phyloP scores from a whole-genome alignment of 257 asterid species.

The Schizonepeta tenuifolia region DNA sequence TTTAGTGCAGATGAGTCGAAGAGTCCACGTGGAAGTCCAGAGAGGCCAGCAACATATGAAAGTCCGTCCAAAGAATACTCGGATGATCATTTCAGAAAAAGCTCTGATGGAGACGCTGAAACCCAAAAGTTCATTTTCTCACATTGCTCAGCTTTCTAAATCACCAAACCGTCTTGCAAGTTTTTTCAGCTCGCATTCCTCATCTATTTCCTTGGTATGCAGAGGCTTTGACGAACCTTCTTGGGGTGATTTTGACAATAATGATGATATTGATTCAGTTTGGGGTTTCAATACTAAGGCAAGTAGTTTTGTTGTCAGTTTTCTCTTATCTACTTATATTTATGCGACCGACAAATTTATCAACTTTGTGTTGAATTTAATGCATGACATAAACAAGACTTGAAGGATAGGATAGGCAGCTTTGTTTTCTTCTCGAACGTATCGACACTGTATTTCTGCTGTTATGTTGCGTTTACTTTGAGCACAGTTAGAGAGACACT shows the following conservation, averaged over 20 bases:
- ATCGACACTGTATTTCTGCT: background rate
- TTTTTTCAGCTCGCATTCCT: constrained; percentile 16
- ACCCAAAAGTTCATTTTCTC: constrained; percentile 59
- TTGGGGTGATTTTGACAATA: constrained; percentile 90
- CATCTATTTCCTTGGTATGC: constrained; percentile 33
- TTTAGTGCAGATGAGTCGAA: constrained; percentile 81
- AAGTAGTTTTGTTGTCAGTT: constrained; percentile 41
- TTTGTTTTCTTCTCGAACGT: constrained; percentile 2
- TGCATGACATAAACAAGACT: constrained; percentile 6
- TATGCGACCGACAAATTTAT: constrained; percentile 23
- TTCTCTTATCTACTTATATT: constrained; percentile 28
- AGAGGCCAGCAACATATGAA: constrained; percentile 52
- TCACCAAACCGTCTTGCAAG: constrained; percentile 6
- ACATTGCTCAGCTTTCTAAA: constrained; percentile 18
- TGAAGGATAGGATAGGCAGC: background rate
- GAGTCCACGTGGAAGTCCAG: constrained; percentile 81
- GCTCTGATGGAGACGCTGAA: constrained; percentile 76
- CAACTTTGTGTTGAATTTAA: background rate
- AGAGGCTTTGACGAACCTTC: constrained; percentile 86
- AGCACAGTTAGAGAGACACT: no score
- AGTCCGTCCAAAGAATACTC: constrained; percentile 75
- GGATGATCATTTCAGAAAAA: constrained; percentile 65
- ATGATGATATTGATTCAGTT: constrained; percentile 91
- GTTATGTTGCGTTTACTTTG: background rate
- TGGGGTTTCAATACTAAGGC: constrained; percentile 97